Base-by-base conservation (phyloP, 2,329 filamentous ascomycete genomes). In the Emericellopsis cladophorae region DNA sequence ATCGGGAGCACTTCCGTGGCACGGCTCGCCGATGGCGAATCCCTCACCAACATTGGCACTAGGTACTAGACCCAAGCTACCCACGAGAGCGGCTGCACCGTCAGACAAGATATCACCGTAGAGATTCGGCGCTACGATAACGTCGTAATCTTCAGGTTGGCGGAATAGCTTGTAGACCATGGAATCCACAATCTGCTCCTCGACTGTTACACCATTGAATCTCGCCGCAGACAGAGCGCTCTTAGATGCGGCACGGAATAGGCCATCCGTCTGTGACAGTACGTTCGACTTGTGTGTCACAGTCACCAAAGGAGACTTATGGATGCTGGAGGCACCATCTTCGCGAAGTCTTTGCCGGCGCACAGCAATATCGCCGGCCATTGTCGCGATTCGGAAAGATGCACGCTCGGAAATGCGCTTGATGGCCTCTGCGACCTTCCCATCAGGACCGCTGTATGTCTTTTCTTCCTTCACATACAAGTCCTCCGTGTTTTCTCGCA, bases 161-260 rank as follows among this genome's bases (percentile, higher is more conserved):
- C 90, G 86, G 79, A 96, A 96, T 43, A 98, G 83, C 72, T 96
- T 96, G 78, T 96, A 96, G 44, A 96, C 88, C 92, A 98, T 98
- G 46, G 83, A 90, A 66, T 98, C 92, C 47, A 98, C 90, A 52
- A 98, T 98, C 69, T 98, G 92, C 72, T 96, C 92, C 65, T 96
- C 92, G 41, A 95, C 72, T 34, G 66, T 65, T 41, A 94, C 68
- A 12, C 34, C 29, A 45, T 51, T 62, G 67, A 85, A 95, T 49
- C 68, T 72, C 11, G 73, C 51, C 40, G 72, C 70, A 23, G 78
- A 72, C 8, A 96, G 79, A 4, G 85, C 86, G 24, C 72, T 70
- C 50, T 84, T 80, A 14, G 85, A 78, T 5, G 84, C 84, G 51
- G 81, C 71, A 51, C 92, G 81, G 79, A 98, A 98, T 37, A 98